Base-by-base conservation (phyloP, 2,329 filamentous ascomycete genomes). In the Aspergillus eucalypticola region DNA sequence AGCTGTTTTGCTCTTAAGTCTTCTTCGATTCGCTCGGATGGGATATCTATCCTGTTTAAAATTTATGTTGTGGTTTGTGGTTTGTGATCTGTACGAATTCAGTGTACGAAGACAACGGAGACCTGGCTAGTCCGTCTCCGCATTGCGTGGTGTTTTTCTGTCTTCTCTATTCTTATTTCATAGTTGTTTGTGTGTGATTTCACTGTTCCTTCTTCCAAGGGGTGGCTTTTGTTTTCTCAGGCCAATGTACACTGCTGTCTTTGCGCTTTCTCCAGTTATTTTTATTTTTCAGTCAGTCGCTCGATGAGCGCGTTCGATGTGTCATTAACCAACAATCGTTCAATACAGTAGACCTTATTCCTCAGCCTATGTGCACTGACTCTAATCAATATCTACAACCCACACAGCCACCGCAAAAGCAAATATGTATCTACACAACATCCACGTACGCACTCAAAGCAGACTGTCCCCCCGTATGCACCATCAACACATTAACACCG, bases 401-500 rank as follows among this genome's bases (percentile, higher is more conserved):
- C 13, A 41, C 19, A 19, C 19, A 19, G 17, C 41, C 5, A 44
- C 19, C 41, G 4, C 41, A 44, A 3, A 17, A 32, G 4, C 17
- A 10, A 19, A 10, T 44, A 21, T n/a, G 11, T 39, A 41, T 19
- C 54, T 35, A 60, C 15, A 62, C 58, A 29, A 63, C 53, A 44
- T 71, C 68, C 2, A 66, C 67, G 53, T 75, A 75, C 35, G 73
- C 73, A 44, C 67, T 64, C n/a, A 76, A 51, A 1, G 73, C 71
- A 41, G 71, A 66, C 59, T 76, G 74, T 5, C 74, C 74, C 8
- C 74, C 74, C 1, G 74, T 76, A 63, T 76, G 74, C n/a, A 76
- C 71, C 39, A 76, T 75, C 19, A 76, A 62, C 7, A 66, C 69
- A 67, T 75, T 76, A 7, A 70, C 69, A 67, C 75, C 75, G 6